Evolutionary conservation across 129 eudicot genomes (phyloP).

Genomic region (Pulicaria dysenterica): DNA sequence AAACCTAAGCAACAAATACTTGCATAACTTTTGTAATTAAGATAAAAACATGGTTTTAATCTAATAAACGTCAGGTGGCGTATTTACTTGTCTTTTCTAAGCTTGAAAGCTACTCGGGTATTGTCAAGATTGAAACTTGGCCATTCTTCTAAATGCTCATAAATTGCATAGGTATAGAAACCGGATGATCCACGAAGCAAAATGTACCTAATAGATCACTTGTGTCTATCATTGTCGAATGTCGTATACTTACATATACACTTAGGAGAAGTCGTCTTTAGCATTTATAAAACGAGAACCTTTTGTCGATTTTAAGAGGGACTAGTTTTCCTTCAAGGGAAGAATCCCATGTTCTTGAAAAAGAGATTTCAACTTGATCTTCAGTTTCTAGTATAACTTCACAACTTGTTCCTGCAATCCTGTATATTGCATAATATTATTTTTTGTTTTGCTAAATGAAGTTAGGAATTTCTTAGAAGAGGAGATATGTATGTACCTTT

Average conservation of each 20-base stretch:
- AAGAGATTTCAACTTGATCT: conserved; percentile 59
- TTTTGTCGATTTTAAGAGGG: conserved; percentile 57
- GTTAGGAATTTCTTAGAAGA: not conserved
- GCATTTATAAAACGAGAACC: conserved; percentile 33
- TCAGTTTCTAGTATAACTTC: conserved; percentile 40
- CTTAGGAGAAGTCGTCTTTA: not conserved
- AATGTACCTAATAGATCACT: conserved; percentile 47
- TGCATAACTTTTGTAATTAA: not conserved
- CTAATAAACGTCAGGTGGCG: not conserved
- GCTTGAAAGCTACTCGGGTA: conserved; percentile 67
- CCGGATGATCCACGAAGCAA: conserved; percentile 72
- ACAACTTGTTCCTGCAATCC: conserved; percentile 46
- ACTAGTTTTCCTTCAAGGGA: conserved; percentile 43
- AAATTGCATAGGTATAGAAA: conserved; percentile 64
- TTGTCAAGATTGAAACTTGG: conserved; percentile 67
- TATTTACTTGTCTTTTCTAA: conserved; percentile 44
- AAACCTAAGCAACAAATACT: conserved; percentile 40
- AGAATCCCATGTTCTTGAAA: conserved; percentile 60
- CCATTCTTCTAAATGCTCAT: conserved; percentile 58
- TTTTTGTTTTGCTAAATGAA: not conserved
- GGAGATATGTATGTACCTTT: conserved; percentile 29
- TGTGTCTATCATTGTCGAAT: not conserved
- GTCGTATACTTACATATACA: not conserved
- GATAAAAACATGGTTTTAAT: not conserved
- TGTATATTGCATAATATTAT: conserved; percentile 7